phyloP scores from a whole-genome alignment of 2,329 filamentous ascomycete species.

The Nannizziopsis barbatae region DNA sequence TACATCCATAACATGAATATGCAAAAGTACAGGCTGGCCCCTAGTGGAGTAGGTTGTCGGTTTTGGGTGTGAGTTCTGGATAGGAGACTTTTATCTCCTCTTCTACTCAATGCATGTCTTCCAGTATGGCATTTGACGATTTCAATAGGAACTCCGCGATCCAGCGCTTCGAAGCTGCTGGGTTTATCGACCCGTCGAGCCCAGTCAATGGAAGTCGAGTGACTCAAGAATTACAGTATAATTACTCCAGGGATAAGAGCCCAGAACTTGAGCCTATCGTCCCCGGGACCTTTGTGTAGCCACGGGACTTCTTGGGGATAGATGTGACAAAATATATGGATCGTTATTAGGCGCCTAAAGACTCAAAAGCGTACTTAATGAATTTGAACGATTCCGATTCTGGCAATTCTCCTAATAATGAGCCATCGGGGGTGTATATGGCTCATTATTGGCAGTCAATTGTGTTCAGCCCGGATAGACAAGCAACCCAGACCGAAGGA shows the following conservation, averaged over 20 bases:
- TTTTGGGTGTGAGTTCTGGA: slow-evolving; percentile 7
- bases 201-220: background rate
- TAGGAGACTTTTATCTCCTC: too few species aligned
- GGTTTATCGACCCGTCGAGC: slow-evolving; percentile 3
- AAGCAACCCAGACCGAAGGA: too few species aligned
- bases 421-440: too few species aligned
- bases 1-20: background rate
- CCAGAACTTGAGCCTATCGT: slow-evolving; percentile 5
- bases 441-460: too few species aligned
- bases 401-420: too few species aligned
- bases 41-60: slow-evolving; percentile 3
- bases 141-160: slow-evolving; percentile 2
- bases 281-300: slow-evolving; percentile 9
- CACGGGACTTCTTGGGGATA: too few species aligned
- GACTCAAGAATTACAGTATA: slow-evolving; percentile 4
- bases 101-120: background rate
- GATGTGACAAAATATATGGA: too few species aligned
- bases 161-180: background rate
- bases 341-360: too few species aligned
- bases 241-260: slow-evolving; percentile 6
- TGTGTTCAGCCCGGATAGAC: too few species aligned
- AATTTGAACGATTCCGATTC: too few species aligned
- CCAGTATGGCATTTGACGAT: background rate
- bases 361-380: too few species aligned
- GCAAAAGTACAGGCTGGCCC: slow-evolving; percentile 3